Evolutionary conservation across 495 filamentous ascomycete genomes (phyloP).

Genomic region (Podospora pseudocomata): DNA sequence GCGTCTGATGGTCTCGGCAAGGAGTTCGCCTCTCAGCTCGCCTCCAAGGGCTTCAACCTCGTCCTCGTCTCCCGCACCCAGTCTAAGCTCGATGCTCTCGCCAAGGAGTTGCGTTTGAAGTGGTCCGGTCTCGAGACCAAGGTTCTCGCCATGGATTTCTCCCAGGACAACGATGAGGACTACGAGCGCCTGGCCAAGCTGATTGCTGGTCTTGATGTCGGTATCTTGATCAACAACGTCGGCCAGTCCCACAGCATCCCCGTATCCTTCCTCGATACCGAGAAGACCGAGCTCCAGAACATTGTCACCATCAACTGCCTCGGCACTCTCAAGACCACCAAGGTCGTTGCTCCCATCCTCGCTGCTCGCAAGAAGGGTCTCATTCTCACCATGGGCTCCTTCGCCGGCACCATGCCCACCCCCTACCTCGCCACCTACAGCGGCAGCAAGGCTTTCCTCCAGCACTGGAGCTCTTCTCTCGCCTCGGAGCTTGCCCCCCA

Average conservation of each 20-base stretch:
- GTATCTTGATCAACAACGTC: conserved; percentile 94
- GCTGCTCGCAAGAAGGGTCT: conserved; percentile 75
- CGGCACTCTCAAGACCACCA: conserved; percentile 81
- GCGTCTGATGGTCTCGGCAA: conserved; percentile 97
- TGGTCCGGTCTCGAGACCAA: conserved; percentile 64
- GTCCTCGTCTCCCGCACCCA: conserved; percentile 90
- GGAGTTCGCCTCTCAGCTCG: conserved; percentile 88
- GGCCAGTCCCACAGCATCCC: conserved; percentile 91
- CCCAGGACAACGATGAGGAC: conserved; percentile 68
- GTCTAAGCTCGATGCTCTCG: conserved; percentile 77
- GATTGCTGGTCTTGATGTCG: conserved; percentile 70
- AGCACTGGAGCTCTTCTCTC: conserved; percentile 89
- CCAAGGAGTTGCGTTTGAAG: conserved; percentile 67
- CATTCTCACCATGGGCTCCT: conserved; percentile 95
- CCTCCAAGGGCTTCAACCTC: conserved; percentile 87
- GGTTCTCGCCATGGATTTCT: conserved; percentile 86
- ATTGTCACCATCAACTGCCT: conserved; percentile 95
- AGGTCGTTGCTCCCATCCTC: conserved; percentile 82
- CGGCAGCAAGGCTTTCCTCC: conserved; percentile 95
- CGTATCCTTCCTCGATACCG: conserved; percentile 77
- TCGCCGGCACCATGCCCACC: conserved; percentile 85
- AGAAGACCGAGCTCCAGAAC: conserved; percentile 70
- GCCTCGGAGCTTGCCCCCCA: conserved; percentile 74
- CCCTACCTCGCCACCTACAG: conserved; percentile 95
- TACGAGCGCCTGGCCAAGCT: conserved; percentile 66